Conservation (phyloP, 306 rosid genomes). For the Begonia masoniana region DNA sequence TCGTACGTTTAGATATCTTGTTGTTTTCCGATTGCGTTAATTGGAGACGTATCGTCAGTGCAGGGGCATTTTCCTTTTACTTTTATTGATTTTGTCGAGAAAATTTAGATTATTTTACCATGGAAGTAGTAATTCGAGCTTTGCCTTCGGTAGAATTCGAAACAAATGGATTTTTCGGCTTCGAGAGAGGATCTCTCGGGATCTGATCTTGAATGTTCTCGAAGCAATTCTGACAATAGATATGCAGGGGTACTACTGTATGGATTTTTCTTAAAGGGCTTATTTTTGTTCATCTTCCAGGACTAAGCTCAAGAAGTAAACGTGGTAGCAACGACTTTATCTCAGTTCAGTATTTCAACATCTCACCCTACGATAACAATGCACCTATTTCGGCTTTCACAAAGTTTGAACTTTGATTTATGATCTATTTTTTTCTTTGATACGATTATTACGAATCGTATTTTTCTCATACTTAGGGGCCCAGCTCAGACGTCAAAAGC, state of each 20-base stretch:
- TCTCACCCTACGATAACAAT: slow-evolving; percentile 2
- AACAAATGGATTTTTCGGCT: slow-evolving; percentile 1
- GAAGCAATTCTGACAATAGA: slow-evolving; percentile 11
- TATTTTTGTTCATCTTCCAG: background rate
- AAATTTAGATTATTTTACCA: background rate
- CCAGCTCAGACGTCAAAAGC: too few relatives aligned
- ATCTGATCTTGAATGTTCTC: slow-evolving; percentile 49
- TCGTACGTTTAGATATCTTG: background rate
- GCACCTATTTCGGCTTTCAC: background rate
- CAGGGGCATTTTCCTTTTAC: too few relatives aligned
- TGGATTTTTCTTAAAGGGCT: background rate
- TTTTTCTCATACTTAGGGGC: too few relatives aligned
- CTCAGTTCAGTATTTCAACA: slow-evolving; percentile 8
- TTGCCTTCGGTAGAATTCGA: background rate
- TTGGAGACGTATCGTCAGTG: too few relatives aligned
- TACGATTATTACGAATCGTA: background rate
- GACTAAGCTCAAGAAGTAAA: slow-evolving; percentile 10
- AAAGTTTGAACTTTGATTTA: slow-evolving; percentile 1
- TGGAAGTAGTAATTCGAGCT: background rate
- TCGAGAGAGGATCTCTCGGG: slow-evolving; percentile 22
- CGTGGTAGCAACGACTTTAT: slow-evolving; percentile 9
- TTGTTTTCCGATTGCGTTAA: background rate
- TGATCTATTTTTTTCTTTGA: background rate
- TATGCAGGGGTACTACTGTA: too few relatives aligned
- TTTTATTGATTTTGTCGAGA: background rate